Conservation (phyloP, 75 land plant species). For the Selaginella tamariscina region DNA sequence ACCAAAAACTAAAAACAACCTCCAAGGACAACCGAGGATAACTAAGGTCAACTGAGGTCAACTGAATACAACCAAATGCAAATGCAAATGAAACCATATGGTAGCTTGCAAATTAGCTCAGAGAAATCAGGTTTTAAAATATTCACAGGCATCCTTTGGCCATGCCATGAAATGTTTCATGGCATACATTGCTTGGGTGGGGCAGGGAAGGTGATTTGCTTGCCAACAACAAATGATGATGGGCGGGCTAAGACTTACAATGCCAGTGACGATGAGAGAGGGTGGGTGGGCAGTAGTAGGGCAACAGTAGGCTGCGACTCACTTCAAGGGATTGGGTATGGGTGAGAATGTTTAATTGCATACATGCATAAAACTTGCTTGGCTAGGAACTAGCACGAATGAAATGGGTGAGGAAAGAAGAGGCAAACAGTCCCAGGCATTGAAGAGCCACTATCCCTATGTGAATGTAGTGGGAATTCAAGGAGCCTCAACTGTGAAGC, state of each 20-base stretch:
- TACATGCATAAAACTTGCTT: slow-evolving; percentile 2
- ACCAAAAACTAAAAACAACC: background rate
- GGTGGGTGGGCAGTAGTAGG: slow-evolving; percentile 4
- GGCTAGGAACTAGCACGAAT: slow-evolving; percentile 1
- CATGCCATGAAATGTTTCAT: slow-evolving; percentile 1
- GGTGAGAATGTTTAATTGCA: slow-evolving; percentile 2
- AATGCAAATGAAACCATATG: slow-evolving; percentile 2
- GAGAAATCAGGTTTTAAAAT: background rate
- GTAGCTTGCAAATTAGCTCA: background rate
- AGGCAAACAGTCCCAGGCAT: slow-evolving; percentile 1
- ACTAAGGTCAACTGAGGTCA: background rate
- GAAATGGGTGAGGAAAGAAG: slow-evolving; percentile 1
- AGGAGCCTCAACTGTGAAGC: slow-evolving; percentile 3
- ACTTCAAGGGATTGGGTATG: background rate
- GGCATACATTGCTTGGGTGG: slow-evolving; percentile 3
- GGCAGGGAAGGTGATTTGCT: slow-evolving; percentile 3
- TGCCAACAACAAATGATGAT: background rate
- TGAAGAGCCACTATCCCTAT: slow-evolving; percentile 1
- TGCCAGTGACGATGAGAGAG: slow-evolving; percentile 1
- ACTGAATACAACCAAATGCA: slow-evolving; percentile 1
- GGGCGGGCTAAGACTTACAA: slow-evolving; percentile 1
- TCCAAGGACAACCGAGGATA: slow-evolving; percentile 1
- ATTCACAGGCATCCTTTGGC: background rate
- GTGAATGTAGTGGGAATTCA: slow-evolving; percentile 3
- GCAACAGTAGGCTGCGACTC: slow-evolving; percentile 4